Conservation (phyloP, 2,329 filamentous ascomycete genomes). For the Shiraia sp. region DNA sequence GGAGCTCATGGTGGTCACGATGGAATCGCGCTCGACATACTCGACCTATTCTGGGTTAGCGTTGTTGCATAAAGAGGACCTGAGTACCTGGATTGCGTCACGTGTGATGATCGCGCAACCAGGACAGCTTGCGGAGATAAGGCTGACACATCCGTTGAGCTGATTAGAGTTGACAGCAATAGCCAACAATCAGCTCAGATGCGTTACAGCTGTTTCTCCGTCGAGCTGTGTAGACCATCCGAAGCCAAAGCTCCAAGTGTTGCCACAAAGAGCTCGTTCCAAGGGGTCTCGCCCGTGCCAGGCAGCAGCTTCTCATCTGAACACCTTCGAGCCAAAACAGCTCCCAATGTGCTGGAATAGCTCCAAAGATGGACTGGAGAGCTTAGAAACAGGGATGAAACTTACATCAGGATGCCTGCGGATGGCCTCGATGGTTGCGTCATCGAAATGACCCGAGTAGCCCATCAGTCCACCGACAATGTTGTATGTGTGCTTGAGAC, state of each 20-base stretch:
- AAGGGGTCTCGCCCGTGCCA: no score
- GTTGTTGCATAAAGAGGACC: slow-evolving; percentile 16
- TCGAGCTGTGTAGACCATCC: no score
- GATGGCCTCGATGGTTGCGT: slow-evolving; percentile 89
- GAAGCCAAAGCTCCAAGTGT: no score
- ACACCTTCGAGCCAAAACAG: no score
- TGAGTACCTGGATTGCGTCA: slow-evolving; percentile 22
- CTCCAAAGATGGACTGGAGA: no score
- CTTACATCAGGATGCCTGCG: slow-evolving; percentile 96
- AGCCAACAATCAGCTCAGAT: slow-evolving; percentile 1
- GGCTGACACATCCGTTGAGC: slow-evolving; percentile 14
- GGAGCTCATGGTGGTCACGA: slow-evolving; percentile 77
- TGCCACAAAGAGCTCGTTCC: no score
- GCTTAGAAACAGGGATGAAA: slow-evolving; percentile 32
- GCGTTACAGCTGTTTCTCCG: not conserved
- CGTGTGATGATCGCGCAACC: slow-evolving; percentile 35
- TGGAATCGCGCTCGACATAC: slow-evolving; percentile 91
- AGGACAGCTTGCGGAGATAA: slow-evolving; percentile 36
- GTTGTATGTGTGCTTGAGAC: slow-evolving; percentile 96
- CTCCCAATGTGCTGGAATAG: no score
- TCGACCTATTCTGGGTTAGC: slow-evolving; percentile 70
- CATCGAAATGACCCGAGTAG: slow-evolving; percentile 96
- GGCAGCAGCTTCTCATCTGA: no score
- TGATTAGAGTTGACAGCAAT: no score
- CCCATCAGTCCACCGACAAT: slow-evolving; percentile 82